phyloP scores from a whole-genome alignment of 2,329 filamentous ascomycete genomes.

The Hypoxylon sp. region DNA sequence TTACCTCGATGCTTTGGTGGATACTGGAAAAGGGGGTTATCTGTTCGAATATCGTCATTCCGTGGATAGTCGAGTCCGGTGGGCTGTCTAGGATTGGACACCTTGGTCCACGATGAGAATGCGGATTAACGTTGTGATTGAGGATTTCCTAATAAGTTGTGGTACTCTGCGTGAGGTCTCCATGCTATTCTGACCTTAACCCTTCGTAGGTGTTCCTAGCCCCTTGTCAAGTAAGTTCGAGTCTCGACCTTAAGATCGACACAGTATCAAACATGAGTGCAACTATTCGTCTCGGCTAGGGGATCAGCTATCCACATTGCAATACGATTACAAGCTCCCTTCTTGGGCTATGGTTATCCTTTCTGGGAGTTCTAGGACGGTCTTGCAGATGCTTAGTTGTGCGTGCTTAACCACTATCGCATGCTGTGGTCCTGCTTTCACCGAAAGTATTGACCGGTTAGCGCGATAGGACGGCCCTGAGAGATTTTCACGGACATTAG shows the following conservation, averaged over 20 bases:
- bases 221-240: background rate
- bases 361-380: background rate
- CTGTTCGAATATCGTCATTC: conserved; percentile 17
- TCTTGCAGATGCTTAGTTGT: background rate
- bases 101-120: conserved; percentile 8
- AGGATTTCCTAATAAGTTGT: conserved; percentile 3
- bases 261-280: background rate
- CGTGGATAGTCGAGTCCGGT: conserved; percentile 20
- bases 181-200: background rate
- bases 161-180: background rate
- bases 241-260: background rate
- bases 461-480: no score
- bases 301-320: background rate
- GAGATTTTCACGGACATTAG: no score
- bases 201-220: background rate
- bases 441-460: no score
- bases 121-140: conserved; percentile 5
- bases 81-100: conserved; percentile 14
- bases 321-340: background rate
- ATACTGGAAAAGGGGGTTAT: conserved; percentile 4
- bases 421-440: no score
- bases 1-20: conserved; percentile 2
- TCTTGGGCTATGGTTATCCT: background rate
- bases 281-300: background rate
- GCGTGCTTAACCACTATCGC: background rate